These are phyloP conservation scores for Aspergillus leporis DNA, from an alignment of 495 filamentous ascomycete species.

Conservation along the genomic window DNA sequence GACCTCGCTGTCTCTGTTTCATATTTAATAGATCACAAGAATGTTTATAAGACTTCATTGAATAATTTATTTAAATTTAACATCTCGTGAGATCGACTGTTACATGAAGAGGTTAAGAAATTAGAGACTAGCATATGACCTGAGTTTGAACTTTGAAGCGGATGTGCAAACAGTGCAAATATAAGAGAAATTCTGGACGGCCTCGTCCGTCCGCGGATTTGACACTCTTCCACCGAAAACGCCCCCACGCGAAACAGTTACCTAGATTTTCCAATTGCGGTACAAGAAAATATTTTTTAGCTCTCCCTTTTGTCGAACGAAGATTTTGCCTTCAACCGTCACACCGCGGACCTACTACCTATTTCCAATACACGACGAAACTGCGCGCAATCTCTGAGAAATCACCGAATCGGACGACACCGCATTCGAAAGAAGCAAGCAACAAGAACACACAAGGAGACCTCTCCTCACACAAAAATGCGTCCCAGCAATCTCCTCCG, in stretches of 20 bases:
- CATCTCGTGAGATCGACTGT: neutral
- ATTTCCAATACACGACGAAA: neutral
- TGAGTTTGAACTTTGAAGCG: too few species aligned
- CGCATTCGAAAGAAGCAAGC: neutral
- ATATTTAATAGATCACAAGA: neutral
- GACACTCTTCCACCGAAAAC: slow-evolving; percentile 9
- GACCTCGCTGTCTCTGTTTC: neutral
- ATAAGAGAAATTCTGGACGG: slow-evolving; percentile 38
- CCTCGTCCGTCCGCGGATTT: slow-evolving; percentile 5
- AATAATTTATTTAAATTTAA: too few species aligned
- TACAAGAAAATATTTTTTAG: neutral
- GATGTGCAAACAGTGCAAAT: slow-evolving; percentile 45
- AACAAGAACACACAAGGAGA: neutral
- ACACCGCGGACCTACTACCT: neutral
- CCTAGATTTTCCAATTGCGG: neutral
- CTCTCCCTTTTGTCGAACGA: neutral
- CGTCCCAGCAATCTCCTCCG: slow-evolving; percentile 36
- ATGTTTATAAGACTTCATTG: neutral
- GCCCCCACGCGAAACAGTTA: neutral
- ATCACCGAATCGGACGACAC: neutral
- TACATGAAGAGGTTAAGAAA: neutral
- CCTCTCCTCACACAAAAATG: slow-evolving; percentile 24
- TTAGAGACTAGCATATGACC: too few species aligned
- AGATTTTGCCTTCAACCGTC: neutral
- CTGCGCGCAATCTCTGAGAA: neutral